phyloP scores from a whole-genome alignment of 495 filamentous ascomycete species.

The Penicillium crystallinum region DNA sequence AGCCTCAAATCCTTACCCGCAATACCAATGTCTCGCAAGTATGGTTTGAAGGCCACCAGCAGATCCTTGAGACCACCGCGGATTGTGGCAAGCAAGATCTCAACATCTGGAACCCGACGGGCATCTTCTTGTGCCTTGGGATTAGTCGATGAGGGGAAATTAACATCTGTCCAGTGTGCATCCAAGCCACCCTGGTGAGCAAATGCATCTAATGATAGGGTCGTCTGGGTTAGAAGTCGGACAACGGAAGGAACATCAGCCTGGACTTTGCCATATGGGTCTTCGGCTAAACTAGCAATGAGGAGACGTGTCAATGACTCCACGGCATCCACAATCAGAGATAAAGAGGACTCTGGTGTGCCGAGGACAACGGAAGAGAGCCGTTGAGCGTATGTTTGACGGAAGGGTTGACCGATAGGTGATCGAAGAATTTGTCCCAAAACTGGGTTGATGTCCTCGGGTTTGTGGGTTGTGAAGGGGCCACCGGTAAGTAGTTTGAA shows the following conservation, averaged over 20 bases:
- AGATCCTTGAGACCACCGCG: constrained; percentile 56
- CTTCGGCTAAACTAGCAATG: constrained; percentile 70
- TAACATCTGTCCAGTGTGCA: constrained; percentile 79
- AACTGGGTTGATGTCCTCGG: constrained; percentile 36
- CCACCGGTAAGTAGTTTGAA: constrained; percentile 37
- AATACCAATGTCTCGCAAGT: constrained; percentile 59
- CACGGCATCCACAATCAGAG: constrained; percentile 63
- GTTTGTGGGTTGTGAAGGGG: constrained; percentile 25
- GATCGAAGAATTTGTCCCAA: constrained; percentile 38
- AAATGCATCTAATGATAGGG: constrained; percentile 66
- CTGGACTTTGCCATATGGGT: constrained; percentile 82
- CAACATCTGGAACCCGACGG: constrained; percentile 51
- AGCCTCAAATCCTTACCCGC: constrained; percentile 60
- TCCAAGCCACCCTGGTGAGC: constrained; percentile 45
- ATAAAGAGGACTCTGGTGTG: constrained; percentile 58
- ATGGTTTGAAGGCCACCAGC: constrained; percentile 64
- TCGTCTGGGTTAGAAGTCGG: constrained; percentile 60
- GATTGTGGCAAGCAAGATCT: constrained; percentile 55
- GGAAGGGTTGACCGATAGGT: constrained; percentile 62
- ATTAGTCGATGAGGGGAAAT: constrained; percentile 39
- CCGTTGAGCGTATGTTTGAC: constrained; percentile 60
- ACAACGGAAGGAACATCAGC: constrained; percentile 69
- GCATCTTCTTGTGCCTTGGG: constrained; percentile 37
- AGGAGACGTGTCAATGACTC: constrained; percentile 64
- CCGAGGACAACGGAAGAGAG: constrained; percentile 62